Evolutionary conservation across 306 rosid species (phyloP), one percentile per base, ranked within the genome.

Genomic region (Prunus dulcis): DNA sequence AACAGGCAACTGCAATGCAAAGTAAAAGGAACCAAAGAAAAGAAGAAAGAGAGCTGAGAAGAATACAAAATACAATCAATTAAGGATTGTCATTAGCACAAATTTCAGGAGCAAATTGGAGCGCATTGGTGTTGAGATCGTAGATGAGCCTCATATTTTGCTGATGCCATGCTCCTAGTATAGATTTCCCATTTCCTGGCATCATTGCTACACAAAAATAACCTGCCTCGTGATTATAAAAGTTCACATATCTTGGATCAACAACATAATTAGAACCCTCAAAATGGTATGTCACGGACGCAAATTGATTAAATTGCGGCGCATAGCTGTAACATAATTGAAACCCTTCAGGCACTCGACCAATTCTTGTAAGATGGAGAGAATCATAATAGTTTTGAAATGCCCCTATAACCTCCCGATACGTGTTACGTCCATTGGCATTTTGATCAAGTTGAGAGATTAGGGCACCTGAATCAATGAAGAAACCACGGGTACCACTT

Each of bases 151-250:
- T 71, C 75, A 58, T 75, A 8, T 75, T 70, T 22, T 75, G 80
- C 8, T 75, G 84, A n/a, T 80, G 84, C 76, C 71, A 74, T 3
- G 84, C 84, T 38, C 76, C 80, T 5, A 74, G 56, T 1, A 80
- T 10, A 9, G 60, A 75, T 38, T 50, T 61, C 34, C 67, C 67
- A 0, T 15, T 13, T 28, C 51, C 67, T 1, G 76, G 53, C 20
- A 62, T 3, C 51, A 80, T 61, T 3, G 76, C 52, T n/a, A 80
- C 67, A 64, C 76, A 80, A 6, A 80, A 80, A 43, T 69, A 69
- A 9, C 64, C 43, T 20, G 8, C 67, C 2, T 15, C 45, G 0
- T 13, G 1, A 1, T 61, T 32, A n/a, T 1, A 19, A 18, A 75
- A 25, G 20, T 80, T 51, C 20, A 43, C 41, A 50, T 55, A 61